These are phyloP conservation scores for Magnaporthiopsis incrustans DNA, from an alignment of 2,329 filamentous ascomycete species.

Conservation along the genomic window DNA sequence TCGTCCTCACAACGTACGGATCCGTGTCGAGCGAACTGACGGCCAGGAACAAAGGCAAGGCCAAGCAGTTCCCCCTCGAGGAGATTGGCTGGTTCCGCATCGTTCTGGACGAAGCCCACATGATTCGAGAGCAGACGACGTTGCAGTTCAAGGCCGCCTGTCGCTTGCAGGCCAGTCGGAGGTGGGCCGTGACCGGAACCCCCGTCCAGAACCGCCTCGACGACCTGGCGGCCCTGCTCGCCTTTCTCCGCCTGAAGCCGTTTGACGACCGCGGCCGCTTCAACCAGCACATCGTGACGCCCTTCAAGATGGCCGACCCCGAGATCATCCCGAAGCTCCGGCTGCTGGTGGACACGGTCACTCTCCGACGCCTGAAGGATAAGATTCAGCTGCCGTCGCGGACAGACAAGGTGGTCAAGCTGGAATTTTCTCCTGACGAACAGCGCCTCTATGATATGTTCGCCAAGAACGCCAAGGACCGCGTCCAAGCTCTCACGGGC, in stretches of 20 bases:
- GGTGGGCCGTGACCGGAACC: slow-evolving; percentile 96
- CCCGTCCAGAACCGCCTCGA: slow-evolving; percentile 91
- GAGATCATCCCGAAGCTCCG: slow-evolving; percentile 79
- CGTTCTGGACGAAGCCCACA: slow-evolving; percentile 89
- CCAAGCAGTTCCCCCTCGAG: slow-evolving; percentile 56
- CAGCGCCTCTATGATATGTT: slow-evolving; percentile 76
- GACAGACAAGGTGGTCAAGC: slow-evolving; percentile 61
- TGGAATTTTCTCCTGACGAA: slow-evolving; percentile 72
- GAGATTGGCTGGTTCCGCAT: slow-evolving; percentile 89
- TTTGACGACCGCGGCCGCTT: slow-evolving; percentile 77
- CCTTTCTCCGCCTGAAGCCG: slow-evolving; percentile 75
- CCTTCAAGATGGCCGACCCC: slow-evolving; percentile 80
- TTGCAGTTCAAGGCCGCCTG: slow-evolving; percentile 81
- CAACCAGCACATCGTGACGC: slow-evolving; percentile 68
- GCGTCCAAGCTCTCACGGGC: slow-evolving; percentile 67
- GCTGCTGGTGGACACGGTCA: slow-evolving; percentile 88
- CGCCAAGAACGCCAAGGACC: slow-evolving; percentile 68
- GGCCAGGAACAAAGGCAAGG: slow-evolving; percentile 52
- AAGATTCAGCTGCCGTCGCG: slow-evolving; percentile 75
- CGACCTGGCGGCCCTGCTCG: slow-evolving; percentile 79
- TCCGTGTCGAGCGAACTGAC: slow-evolving; percentile 75
- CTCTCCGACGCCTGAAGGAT: slow-evolving; percentile 83
- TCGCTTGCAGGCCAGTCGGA: slow-evolving; percentile 66
- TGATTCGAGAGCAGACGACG: slow-evolving; percentile 79
- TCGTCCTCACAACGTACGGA: slow-evolving; percentile 89